Conservation (phyloP, 108 stramenopile genomes). For the Schizochytrium sp. region DNA sequence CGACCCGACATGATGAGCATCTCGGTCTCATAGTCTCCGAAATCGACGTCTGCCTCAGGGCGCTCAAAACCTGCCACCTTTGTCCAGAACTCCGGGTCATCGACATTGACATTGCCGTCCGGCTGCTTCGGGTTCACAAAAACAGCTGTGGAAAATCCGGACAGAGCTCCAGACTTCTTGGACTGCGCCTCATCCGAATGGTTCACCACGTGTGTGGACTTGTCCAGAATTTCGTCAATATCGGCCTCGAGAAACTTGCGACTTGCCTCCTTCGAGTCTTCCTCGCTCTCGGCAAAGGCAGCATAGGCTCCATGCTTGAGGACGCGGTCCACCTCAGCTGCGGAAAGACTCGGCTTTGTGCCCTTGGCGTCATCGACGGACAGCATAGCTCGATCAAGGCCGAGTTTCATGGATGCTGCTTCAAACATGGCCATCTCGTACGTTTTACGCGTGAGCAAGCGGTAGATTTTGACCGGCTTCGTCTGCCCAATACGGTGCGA, state of each 20-base stretch:
- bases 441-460: slow-evolving; percentile 80
- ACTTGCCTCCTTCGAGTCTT: slow-evolving; percentile 27
- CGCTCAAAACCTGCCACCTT: slow-evolving; percentile 14
- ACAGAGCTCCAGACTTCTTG: neutral
- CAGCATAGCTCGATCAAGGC: slow-evolving; percentile 96
- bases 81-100: slow-evolving; percentile 25
- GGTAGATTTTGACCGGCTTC: slow-evolving; percentile 83
- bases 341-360: neutral
- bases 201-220: neutral
- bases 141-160: neutral
- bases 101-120: neutral
- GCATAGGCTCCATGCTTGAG: slow-evolving; percentile 22
- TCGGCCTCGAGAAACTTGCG: neutral
- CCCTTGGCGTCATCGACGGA: slow-evolving; percentile 31
- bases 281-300: slow-evolving; percentile 13
- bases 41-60: neutral
- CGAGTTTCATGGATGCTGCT: slow-evolving; percentile 88
- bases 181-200: neutral
- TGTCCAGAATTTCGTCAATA: slow-evolving; percentile 15
- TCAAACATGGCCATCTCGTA: slow-evolving; percentile 99
- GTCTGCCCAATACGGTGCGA: slow-evolving; percentile 86
- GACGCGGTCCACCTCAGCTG: slow-evolving; percentile 26
- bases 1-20: neutral
- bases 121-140: neutral
- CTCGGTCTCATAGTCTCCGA: neutral